Conservation (phyloP, 805 yeast species). For the Myxozyma lipomycoides region DNA sequence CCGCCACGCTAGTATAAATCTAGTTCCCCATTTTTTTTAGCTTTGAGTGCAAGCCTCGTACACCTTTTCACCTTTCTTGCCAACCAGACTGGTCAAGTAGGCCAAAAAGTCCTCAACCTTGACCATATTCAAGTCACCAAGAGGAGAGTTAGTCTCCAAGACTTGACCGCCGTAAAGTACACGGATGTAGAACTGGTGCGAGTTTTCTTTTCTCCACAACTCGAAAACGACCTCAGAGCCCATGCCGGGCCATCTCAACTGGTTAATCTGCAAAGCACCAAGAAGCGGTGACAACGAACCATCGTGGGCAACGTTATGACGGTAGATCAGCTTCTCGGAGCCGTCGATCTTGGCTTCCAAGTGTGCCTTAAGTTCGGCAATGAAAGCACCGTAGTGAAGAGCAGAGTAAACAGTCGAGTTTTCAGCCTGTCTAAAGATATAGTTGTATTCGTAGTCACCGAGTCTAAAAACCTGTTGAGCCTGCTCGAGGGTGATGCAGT, state of each 20-base stretch:
- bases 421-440: conserved; percentile 37
- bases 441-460: conserved; percentile 47
- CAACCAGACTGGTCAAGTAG: conserved; percentile 12
- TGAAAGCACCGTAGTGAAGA: conserved; percentile 40
- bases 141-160: conserved; percentile 11
- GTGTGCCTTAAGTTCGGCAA: conserved; percentile 39
- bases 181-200: conserved; percentile 36
- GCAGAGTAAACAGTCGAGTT: conserved; percentile 40
- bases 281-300: conserved; percentile 40
- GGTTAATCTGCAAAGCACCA: conserved; percentile 38
- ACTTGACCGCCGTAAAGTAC: conserved; percentile 39
- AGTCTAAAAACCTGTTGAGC: conserved; percentile 43
- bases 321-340: conserved; percentile 34
- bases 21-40: too few relatives aligned
- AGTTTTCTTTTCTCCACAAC: conserved; percentile 35
- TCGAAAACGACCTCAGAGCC: conserved; percentile 45
- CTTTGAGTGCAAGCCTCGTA: conserved; percentile 6
- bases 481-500: conserved; percentile 35
- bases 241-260: conserved; percentile 48
- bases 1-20: too few relatives aligned
- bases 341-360: conserved; percentile 36
- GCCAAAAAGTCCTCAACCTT: conserved; percentile 11
- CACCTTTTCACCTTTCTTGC: conserved; percentile 9
- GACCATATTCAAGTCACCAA: conserved; percentile 18
- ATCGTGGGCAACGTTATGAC: conserved; percentile 45